Evolutionary conservation across 1,139 yeast species (phyloP).

Genomic region (Magnusiomyces tetraspermus): DNA sequence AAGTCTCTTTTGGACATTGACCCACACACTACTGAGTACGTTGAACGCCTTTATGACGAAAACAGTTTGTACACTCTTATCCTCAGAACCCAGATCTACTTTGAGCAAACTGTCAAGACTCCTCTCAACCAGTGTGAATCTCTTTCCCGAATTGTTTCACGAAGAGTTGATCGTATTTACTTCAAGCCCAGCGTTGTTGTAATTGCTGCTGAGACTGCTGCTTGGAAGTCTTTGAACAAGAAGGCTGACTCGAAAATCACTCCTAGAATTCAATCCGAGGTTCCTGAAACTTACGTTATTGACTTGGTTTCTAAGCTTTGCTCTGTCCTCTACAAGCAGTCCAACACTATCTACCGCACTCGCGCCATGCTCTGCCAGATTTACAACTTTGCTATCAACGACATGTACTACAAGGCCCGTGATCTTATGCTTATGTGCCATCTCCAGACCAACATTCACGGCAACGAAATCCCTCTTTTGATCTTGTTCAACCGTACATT

Average conservation of each 20-base stretch:
- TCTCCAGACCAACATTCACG: constrained; percentile 70
- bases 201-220: constrained; percentile 54
- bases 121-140: constrained; percentile 34
- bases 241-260: constrained; percentile 31
- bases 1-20: constrained; percentile 81
- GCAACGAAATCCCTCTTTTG: constrained; percentile 78
- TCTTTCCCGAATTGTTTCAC: constrained; percentile 61
- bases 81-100: constrained; percentile 76
- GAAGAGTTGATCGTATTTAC: constrained; percentile 88
- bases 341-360: constrained; percentile 61
- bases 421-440: constrained; percentile 81
- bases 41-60: constrained; percentile 86
- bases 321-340: constrained; percentile 54
- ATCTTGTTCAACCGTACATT: constrained; percentile 90
- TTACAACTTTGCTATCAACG: constrained; percentile 85
- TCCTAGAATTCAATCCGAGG: constrained; percentile 25
- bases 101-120: constrained; percentile 52
- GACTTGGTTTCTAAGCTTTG: constrained; percentile 58
- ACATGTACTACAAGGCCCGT: constrained; percentile 73
- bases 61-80: constrained; percentile 63
- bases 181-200: constrained; percentile 81
- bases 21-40: constrained; percentile 91
- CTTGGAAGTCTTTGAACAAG: constrained; percentile 49
- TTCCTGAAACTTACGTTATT: constrained; percentile 34
- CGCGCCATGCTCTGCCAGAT: constrained; percentile 79